A percentile compares a stretch with the other conserved stretches of the same genome.
These are phyloP conservation scores for Meira nashicola DNA, from an alignment of 1,284 basidiomycete species.

Conservation along the genomic window DNA sequence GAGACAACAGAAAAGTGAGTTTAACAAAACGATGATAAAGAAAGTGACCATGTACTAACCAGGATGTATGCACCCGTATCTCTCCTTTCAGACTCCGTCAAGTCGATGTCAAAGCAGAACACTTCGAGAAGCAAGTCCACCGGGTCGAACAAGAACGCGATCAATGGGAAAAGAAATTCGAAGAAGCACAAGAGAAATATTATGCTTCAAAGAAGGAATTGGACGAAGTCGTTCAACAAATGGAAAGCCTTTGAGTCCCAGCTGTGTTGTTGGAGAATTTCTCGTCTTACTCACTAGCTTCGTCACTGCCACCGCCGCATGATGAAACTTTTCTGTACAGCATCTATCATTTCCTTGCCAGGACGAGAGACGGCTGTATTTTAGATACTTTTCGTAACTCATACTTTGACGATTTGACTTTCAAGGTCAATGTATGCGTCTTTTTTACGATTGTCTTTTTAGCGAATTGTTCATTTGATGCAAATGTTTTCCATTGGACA, in stretches of 20 bases:
- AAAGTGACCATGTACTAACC: background rate
- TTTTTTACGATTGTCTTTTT: too few relatives aligned
- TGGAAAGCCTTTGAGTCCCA: constrained; percentile 79
- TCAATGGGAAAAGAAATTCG: constrained; percentile 88
- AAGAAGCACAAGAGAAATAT: constrained; percentile 75
- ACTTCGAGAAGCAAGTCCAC: constrained; percentile 88
- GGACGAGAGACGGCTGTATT: too few relatives aligned
- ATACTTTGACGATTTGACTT: too few relatives aligned
- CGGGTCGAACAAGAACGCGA: constrained; percentile 88
- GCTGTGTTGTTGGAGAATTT: too few relatives aligned
- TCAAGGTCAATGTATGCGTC: too few relatives aligned
- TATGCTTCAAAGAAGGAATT: constrained; percentile 73
- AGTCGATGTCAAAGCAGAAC: constrained; percentile 97
- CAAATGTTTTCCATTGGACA: too few relatives aligned
- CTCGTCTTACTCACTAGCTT: too few relatives aligned
- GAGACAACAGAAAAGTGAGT: constrained; percentile 80
- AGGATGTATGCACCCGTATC: background rate
- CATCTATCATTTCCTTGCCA: too few relatives aligned
- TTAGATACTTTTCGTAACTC: too few relatives aligned
- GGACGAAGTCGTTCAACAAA: constrained; percentile 75
- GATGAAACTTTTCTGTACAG: too few relatives aligned
- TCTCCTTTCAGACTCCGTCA: constrained; percentile 73
- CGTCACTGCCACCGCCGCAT: too few relatives aligned
- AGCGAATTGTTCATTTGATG: too few relatives aligned
- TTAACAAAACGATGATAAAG: background rate